Evolutionary conservation across 2,329 filamentous ascomycete species (phyloP).

Genomic region (Xylaria sp.): DNA sequence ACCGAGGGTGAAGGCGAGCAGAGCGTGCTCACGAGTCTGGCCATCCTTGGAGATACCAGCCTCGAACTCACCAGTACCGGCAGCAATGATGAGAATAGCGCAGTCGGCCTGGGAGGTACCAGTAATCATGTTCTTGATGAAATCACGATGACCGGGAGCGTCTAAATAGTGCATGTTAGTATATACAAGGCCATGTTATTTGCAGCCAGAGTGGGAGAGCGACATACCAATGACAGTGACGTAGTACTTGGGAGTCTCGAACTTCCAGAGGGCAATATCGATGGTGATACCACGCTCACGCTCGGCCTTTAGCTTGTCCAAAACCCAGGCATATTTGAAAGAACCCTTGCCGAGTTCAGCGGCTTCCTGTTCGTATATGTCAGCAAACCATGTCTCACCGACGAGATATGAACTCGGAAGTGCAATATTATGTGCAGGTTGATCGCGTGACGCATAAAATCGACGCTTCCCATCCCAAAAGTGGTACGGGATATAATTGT

Average conservation of each 20-base stretch:
- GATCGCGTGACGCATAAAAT: background rate
- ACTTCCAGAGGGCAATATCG: conserved; percentile 99
- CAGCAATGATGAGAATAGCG: conserved; percentile 99
- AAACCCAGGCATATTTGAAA: conserved; percentile 99
- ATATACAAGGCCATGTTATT: background rate
- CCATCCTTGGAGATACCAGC: conserved; percentile 99
- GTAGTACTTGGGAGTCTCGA: conserved; percentile 98
- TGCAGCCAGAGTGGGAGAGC: conserved; percentile 18
- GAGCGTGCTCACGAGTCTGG: conserved; percentile 99
- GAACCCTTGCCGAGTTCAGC: conserved; percentile 99
- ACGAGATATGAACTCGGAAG: background rate
- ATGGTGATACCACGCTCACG: conserved; percentile 99
- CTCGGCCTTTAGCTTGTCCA: conserved; percentile 99
- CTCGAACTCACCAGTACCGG: conserved; percentile 99
- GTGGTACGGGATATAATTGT: background rate
- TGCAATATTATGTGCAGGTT: background rate
- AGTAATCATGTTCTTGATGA: conserved; percentile 99
- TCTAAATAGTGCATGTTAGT: conserved; percentile 61
- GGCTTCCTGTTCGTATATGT: conserved; percentile 76
- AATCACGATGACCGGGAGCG: conserved; percentile 99
- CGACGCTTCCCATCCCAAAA: background rate
- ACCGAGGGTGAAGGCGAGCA: conserved; percentile 99
- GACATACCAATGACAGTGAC: conserved; percentile 94
- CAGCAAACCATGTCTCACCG: conserved; percentile 11
- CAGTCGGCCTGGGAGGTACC: conserved; percentile 99